Evolutionary conservation across 495 filamentous ascomycete genomes (phyloP), one percentile per base, ranked within the genome.

Genomic region (Xylaria cubensis): DNA sequence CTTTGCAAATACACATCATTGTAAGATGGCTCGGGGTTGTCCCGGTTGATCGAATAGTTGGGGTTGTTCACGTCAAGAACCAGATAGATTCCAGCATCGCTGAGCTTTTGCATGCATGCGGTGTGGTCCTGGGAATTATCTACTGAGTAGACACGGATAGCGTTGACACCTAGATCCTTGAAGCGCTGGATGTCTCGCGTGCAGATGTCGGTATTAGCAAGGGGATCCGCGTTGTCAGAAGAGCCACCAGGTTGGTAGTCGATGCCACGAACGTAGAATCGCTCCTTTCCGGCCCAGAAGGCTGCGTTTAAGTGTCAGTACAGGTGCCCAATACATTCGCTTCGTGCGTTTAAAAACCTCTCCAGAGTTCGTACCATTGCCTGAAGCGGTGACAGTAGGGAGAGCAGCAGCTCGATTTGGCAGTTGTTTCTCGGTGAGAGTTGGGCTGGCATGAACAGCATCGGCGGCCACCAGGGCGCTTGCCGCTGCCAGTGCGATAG

Each of bases 171-270:
- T 10, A 98, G 85, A 74, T 94, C 88, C 81, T 92, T 87, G 88
- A 97, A 97, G 73, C 94, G 84, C 21, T 84, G 81, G 78, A 97
- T 92, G 81, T 98, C 95, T 69, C 95, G 92, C 78, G 88, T 87
- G 88, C 95, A 98, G 67, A 82, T 82, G 0, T 81, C 80, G 21
- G 82, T 75, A 76, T 97, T 90, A 64, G 94, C 90, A 63, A 98
- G 90, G 56, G 95, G 95, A 75, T 99, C 95, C 24, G 79, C 76
- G 67, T 92, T 87, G 65, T 90, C 84, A 29, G 94, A 95, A 26
- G 93, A 92, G 72, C 95, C 95, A 72, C 95, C 94, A 63, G 95
- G 95, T 80, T 97, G 95, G 83, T 97, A 98, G 86, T 97, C 95
- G 74, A 98, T 91, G 79, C 95, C 95, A 56, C 94, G 92, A 64